Base-by-base conservation (phyloP, 2,329 filamentous ascomycete species). In the Aspergillus floridensis region DNA sequence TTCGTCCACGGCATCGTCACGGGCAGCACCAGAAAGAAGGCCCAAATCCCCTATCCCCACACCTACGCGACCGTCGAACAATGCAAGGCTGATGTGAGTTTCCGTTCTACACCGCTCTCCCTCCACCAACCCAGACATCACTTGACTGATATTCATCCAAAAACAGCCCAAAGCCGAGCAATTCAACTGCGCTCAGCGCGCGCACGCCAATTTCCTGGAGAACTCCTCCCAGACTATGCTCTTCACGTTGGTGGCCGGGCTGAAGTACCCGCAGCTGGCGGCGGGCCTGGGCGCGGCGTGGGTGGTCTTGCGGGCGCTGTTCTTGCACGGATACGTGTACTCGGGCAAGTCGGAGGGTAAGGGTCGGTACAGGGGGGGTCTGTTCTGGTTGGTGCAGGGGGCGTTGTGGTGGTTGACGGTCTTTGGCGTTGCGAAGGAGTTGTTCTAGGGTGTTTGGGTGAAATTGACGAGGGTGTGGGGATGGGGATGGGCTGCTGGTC, bases 141-240 rank as follows among this genome's bases (percentile, higher is more conserved):
- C 6, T 44, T 7, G 16, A 29, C 26, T 29, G 26, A 29, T 8
- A 29, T 8, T 7, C 7, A 29, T 7, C 8, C 7, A 8, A 29
- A 29, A 10, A 48, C 63, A 79, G 76, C 64, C 73, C 61, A 74
- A 72, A 51, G 78, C 79, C 31, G 72, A 81, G 59, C 68, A 78
- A 58, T 82, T 81, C 73, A 81, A 82, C 69, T 81, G 79, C 74
- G 83, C 82, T 24, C 82, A 85, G 66, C 78, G 83, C 64, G 80
- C 82, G 19, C 83, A 86, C 76, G 77, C 78, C 68, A 87, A 88
- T 73, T 86, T 81, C 74, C 74, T 83, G 65, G 86, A 88, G 75
- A 85, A 86, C 72, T 79, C 83, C 62, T 67, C 80, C 2, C 77
- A 80, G 57, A 79, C 80, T 4, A 77, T 85, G 49, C 74, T 80